Evolutionary conservation across 768 basidiomycete species (phyloP).

Genomic region (Mycena maculata): DNA sequence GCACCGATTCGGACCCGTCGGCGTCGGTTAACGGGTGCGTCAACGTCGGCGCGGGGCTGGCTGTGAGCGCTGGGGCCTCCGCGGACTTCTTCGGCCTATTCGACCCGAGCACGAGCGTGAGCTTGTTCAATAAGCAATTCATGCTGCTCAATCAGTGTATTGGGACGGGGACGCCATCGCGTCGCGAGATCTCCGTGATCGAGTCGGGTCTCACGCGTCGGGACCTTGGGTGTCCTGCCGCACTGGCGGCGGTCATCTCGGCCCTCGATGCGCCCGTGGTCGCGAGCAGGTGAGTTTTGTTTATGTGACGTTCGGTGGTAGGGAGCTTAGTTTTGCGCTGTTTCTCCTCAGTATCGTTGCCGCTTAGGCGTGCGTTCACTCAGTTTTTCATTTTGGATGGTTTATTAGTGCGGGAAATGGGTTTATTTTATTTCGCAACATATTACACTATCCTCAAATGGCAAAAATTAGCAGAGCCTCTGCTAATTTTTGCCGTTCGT

Average conservation of each 20-base stretch:
- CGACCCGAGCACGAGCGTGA: slow-evolving; percentile 42
- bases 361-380: neutral
- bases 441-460: too few relatives aligned
- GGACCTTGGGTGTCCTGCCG: slow-evolving; percentile 27
- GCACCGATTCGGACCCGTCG: slow-evolving; percentile 17
- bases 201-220: slow-evolving; percentile 21
- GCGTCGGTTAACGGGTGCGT: slow-evolving; percentile 47
- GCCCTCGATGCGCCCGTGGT: slow-evolving; percentile 18
- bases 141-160: slow-evolving; percentile 48
- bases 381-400: neutral
- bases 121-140: slow-evolving; percentile 51
- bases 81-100: slow-evolving; percentile 56
- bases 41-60: slow-evolving; percentile 47
- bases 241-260: slow-evolving; percentile 17
- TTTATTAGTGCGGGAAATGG: neutral
- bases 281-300: slow-evolving; percentile 16
- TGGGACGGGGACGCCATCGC: slow-evolving; percentile 5
- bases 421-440: too few relatives aligned
- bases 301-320: neutral
- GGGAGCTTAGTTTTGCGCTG: too few relatives aligned
- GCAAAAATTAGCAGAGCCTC: neutral
- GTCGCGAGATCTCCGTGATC: slow-evolving; percentile 7
- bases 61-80: slow-evolving; percentile 54
- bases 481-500: neutral
- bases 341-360: neutral